Percentiles rank a stretch among this genome's conserved stretches.
Conservation (phyloP, 1,284 basidiomycete genomes). For the Chondrostereum purpureum region DNA sequence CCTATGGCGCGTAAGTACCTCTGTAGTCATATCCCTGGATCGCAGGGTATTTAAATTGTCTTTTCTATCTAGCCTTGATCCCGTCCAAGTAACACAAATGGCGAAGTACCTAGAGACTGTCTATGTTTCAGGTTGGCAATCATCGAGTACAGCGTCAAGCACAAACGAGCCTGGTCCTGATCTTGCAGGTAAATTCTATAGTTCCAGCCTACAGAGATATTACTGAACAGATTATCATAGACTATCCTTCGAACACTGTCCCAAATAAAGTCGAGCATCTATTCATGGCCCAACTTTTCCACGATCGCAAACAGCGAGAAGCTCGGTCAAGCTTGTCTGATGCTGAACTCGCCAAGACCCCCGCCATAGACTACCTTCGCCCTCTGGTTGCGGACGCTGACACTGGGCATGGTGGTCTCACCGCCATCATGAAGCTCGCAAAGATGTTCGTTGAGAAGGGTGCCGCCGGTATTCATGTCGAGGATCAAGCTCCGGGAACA, state of each 20-base stretch:
- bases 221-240: slow-evolving; percentile 27
- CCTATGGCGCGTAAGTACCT: slow-evolving; percentile 96
- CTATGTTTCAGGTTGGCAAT: slow-evolving; percentile 98
- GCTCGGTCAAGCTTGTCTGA: slow-evolving; percentile 69
- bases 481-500: slow-evolving; percentile 79
- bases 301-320: slow-evolving; percentile 83
- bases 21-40: slow-evolving; percentile 1
- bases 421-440: slow-evolving; percentile 75
- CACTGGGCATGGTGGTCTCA: slow-evolving; percentile 79
- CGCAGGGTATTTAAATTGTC: slow-evolving; percentile 3
- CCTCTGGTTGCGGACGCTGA: slow-evolving; percentile 80
- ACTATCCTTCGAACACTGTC: slow-evolving; percentile 93
- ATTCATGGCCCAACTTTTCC: slow-evolving; percentile 85
- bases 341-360: slow-evolving; percentile 63
- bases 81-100: slow-evolving; percentile 98
- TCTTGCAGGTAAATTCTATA: slow-evolving; percentile 68
- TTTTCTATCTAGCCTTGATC: slow-evolving; percentile 80
- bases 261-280: slow-evolving; percentile 89
- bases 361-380: slow-evolving; percentile 58
- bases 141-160: slow-evolving; percentile 86
- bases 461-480: slow-evolving; percentile 76
- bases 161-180: slow-evolving; percentile 97
- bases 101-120: slow-evolving; percentile 97
- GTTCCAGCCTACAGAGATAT: slow-evolving; percentile 1
- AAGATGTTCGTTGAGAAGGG: slow-evolving; percentile 79